Base-by-base conservation (phyloP, 805 yeast species). In the Barnettozyma sucrosica region DNA sequence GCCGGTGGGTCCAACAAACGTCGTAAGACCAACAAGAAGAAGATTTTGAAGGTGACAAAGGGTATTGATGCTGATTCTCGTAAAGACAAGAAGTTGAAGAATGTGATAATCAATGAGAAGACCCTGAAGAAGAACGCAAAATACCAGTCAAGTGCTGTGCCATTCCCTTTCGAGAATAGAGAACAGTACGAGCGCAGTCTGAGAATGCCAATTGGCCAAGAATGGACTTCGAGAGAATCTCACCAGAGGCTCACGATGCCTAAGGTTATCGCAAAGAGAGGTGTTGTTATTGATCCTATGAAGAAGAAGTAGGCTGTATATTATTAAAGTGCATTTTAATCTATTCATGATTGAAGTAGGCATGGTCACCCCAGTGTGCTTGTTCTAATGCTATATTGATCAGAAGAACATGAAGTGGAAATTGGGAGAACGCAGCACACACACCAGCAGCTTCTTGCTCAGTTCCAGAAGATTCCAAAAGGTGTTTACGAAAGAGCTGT, bases 141-240 rank as follows among this genome's bases (percentile, higher is more conserved):
- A 67, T 93, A 88, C 68, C 89, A 83, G 65, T 85, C 97, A 2
- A 76, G 82, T 36, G 80, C 84, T n/a, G 96, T 93, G 42, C 98
- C 98, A 24, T 92, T 83, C 77, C 97, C 97, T 50, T 93, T 76
- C 65, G 97, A 93, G 69, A 84, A 83, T 51, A 77, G 83, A 63
- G 98, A 89, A 63, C 98, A 93, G 68, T 93, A 93, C 66, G 99
- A 93, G 67, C 79, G 96, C 62, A 81, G 96, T 5, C 72, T 93
- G 60, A 79, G 96, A 62, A 84, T 89, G 89, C 97, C 98, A n/a
- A 72, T 93, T 51, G 98, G 98, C 23, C 95, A 87, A 66, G 96
- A 93, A 67, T 93, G 98, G 98, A 82, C 92, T 8, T 79, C 95
- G 7, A 81, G 88, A 62, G 84, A 81, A 46, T 81, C 96, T 4